A percentile compares a stretch with the other conserved stretches of the same genome.
phyloP scores from a whole-genome alignment of 768 basidiomycete species.

The Vararia minispora region DNA sequence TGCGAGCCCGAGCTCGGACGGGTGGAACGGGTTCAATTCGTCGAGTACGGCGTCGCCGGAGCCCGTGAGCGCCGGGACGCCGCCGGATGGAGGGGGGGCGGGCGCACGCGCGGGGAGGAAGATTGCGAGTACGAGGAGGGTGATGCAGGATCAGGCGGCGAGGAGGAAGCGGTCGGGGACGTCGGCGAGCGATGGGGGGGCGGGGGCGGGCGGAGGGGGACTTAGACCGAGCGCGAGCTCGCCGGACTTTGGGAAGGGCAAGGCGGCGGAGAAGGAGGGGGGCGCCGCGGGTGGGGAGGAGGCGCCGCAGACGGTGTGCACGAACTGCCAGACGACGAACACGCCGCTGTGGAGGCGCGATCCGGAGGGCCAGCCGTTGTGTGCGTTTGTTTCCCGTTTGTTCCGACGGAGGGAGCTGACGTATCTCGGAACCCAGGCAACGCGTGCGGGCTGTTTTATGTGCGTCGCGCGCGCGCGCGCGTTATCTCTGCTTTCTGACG shows the following conservation, averaged over 20 bases:
- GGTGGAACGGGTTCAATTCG: constrained; percentile 58
- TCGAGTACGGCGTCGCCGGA: constrained; percentile 71
- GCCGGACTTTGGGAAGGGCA: constrained; percentile 39
- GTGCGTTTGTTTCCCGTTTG: constrained; percentile 32
- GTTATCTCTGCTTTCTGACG: constrained; percentile 7
- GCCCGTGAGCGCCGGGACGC: constrained; percentile 64
- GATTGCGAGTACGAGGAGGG: constrained; percentile 55
- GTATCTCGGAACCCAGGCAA: constrained; percentile 41
- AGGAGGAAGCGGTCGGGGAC: constrained; percentile 40
- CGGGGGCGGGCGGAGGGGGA: constrained; percentile 16
- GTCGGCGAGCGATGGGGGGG: constrained; percentile 19
- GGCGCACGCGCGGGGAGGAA: constrained; percentile 34
- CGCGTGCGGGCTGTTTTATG: constrained; percentile 89
- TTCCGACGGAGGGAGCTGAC: constrained; percentile 13
- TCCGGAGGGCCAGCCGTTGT: constrained; percentile 86
- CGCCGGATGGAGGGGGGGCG: constrained; percentile 31
- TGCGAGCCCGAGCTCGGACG: constrained; percentile 74
- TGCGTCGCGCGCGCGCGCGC: constrained; percentile 29
- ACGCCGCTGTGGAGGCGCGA: constrained; percentile 90
- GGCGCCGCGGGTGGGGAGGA: constrained; percentile 59
- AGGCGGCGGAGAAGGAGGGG: constrained; percentile 24
- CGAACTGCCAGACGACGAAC: constrained; percentile 92
- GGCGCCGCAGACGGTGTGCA: constrained; percentile 71
- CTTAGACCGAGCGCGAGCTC: constrained; percentile 58
- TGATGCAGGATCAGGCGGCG: constrained; percentile 34